Base-by-base conservation (phyloP, 768 basidiomycete species). In the Trametes sanguinea region DNA sequence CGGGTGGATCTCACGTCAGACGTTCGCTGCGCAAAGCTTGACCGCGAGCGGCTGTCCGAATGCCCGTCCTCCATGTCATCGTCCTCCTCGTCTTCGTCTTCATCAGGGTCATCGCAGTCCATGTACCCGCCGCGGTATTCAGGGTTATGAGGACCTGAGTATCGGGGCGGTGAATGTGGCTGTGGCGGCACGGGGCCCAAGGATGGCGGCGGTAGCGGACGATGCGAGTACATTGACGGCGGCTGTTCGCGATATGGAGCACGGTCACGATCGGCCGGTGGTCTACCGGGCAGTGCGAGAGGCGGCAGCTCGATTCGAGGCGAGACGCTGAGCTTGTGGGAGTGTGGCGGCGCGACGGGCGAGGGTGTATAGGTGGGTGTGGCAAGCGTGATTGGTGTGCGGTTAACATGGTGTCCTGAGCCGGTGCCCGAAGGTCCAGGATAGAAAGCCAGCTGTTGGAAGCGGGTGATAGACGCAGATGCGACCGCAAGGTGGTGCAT, bases 51-150 rank as follows among this genome's bases (percentile, higher is more conserved):
- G 50, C 43, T 17, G 60, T 44, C 45, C 54, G 37, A 45, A 32
- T 51, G 60, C 42, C 64, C 66, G 11, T 66, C 65, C 46, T 64
- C 62, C 59, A 64, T 57, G 27, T 70, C 70, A 5, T 70, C 67
- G 53, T 62, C 65, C 22, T 60, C 65, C 16, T 68, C 69, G 50
- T 65, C 67, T 13, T 68, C 69, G 30, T 74, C 70, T 63, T 75
- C 76, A 61, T 70, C 71, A 27, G 83, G 74, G 17, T 75, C 76
- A 16, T 73, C 72, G 69, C 82, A 83, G 65, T 84, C 82, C 53
- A 84, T 52, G 32, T 81, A 75, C 7, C 83, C 82, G 40, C 80
- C 82, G 67, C 81, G 82, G 70, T 81, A 83, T 22, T 83, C 80
- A 6, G 76, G 53, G 53, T 63, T 57, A 29, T 54, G 46, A 9